Evolutionary conservation across 805 yeast species (phyloP).

Genomic region (Schizosaccharomyces japonicus): DNA sequence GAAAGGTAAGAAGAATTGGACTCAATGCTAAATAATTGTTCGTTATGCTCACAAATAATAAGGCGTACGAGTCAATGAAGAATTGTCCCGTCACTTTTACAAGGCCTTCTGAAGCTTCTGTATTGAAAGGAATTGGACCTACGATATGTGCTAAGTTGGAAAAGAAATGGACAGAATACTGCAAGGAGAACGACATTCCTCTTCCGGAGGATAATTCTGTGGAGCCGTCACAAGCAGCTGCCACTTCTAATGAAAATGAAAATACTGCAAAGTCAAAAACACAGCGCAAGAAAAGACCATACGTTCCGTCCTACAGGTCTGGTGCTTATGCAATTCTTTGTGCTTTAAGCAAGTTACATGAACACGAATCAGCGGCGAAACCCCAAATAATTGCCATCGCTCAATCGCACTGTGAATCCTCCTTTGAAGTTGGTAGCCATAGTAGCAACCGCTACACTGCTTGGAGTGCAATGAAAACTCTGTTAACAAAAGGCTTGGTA

Average conservation of each 20-base stretch:
- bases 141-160: conserved; percentile 33
- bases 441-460: conserved; percentile 34
- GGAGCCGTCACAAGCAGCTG: neutral
- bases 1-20: conserved; percentile 3
- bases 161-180: conserved; percentile 26
- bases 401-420: conserved; percentile 12
- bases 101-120: conserved; percentile 33
- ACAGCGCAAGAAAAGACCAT: conserved; percentile 18
- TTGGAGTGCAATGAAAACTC: conserved; percentile 45
- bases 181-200: conserved; percentile 27
- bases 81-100: conserved; percentile 23
- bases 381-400: conserved; percentile 34
- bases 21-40: neutral
- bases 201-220: conserved; percentile 21
- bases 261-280: conserved; percentile 11
- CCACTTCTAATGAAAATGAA: conserved; percentile 8
- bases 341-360: conserved; percentile 22
- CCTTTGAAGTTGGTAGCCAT: conserved; percentile 9
- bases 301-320: conserved; percentile 49
- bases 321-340: conserved; percentile 70
- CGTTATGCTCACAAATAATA: conserved; percentile 9
- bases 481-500: conserved; percentile 38
- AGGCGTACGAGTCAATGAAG: conserved; percentile 32
- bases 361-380: conserved; percentile 35
- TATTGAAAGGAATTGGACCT: conserved; percentile 48